Percentiles rank a stretch among this genome's conserved stretches.
These are phyloP conservation scores for Yarrowia divulgata DNA, from an alignment of 805 yeast species.

Conservation along the genomic window DNA sequence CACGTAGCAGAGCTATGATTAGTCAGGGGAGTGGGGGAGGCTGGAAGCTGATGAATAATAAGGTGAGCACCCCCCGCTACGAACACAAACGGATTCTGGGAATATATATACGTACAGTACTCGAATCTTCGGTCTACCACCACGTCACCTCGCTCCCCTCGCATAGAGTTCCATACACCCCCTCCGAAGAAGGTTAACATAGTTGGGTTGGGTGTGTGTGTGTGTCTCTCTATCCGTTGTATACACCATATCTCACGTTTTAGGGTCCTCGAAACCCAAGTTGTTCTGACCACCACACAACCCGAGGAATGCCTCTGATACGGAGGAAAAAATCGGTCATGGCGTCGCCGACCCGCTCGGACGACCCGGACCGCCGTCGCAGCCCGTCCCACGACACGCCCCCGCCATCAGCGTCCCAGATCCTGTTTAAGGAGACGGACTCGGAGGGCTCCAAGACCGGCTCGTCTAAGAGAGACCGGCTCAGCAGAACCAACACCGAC, in stretches of 20 bases:
- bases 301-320: slow-evolving; percentile 35
- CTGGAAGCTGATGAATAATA: too few species aligned
- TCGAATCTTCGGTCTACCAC: too few species aligned
- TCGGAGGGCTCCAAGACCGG: background rate
- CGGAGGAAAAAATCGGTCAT: slow-evolving; percentile 38
- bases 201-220: too few species aligned
- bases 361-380: slow-evolving; percentile 17
- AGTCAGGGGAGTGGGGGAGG: too few species aligned
- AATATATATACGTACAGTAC: too few species aligned
- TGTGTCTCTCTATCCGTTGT: background rate
- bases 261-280: background rate
- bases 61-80: too few species aligned
- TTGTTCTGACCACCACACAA: background rate
- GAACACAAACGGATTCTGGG: too few species aligned
- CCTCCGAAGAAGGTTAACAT: background rate
- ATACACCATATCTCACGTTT: background rate
- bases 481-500: slow-evolving; percentile 14
- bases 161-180: slow-evolving; percentile 3
- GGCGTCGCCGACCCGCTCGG: slow-evolving; percentile 33
- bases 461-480: too few species aligned
- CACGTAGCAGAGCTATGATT: too few species aligned
- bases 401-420: background rate
- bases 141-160: too few species aligned
- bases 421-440: background rate
- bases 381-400: background rate